Base-by-base conservation (phyloP, 768 basidiomycete species). In the Mycena belliarum region DNA sequence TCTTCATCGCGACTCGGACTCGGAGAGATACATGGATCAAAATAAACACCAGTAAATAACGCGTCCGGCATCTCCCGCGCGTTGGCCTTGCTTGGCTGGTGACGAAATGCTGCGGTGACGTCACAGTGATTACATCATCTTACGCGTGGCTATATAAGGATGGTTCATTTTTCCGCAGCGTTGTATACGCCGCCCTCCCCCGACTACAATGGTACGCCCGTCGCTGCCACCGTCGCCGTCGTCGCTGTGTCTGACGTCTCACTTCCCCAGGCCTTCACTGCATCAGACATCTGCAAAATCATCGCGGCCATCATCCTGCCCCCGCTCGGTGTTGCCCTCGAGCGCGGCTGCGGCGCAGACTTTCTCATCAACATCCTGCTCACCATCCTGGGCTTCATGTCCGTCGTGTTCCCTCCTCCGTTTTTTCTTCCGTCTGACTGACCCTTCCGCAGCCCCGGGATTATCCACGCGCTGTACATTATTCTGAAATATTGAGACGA, bases 401-500 rank as follows among this genome's bases (percentile, higher is more conserved):
- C 71, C 69, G 88, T 12, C 73, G 12, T 44, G 46, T 24, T 49
- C 3, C 20, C 18, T 6, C 20, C 25, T 12, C 20, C 16, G 14
- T 9, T 41, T 14, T 4, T 33, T 47, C 11, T 38, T n/a, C n/a
- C 15, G 25, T 8, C 4, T 23, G 23, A 24, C 57, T 62, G 65
- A 48, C 68, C 55, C 48, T 41, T 56, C 32, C 55, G 37, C 67
- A 89, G 87, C 65, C 91, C 91, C 26, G 91, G 91, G 64, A 82
- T 92, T 70, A 83, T 91, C 59, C 89, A 93, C 66, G 88, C 91
- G 16, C 69, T 93, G 14, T 93, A 91, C 74, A 89, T 93, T 68
- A 91, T 92, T 63, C 70, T 90, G 59, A 92, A 91, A 70, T 87
- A 88, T 61, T 90, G 76, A 74, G 41, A 35, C 12, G 7, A 38